Base-by-base conservation (phyloP, 169 alveolate species). In the Plasmodium knowlesi region DNA sequence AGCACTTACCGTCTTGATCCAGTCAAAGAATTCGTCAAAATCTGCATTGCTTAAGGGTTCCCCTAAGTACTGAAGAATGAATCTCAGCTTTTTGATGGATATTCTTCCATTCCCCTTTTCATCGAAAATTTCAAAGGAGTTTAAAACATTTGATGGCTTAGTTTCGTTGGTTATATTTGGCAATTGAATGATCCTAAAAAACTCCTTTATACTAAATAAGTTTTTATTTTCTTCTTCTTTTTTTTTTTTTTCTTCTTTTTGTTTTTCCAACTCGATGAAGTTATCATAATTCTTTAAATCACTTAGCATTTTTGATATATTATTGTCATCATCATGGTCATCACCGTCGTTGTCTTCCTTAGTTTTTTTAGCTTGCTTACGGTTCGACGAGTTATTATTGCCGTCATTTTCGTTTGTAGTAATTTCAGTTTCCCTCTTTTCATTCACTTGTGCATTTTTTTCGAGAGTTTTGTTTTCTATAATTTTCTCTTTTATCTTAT, bases 101-200 rank as follows among this genome's bases (percentile, higher is more conserved):
- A 89, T 89, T 79, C 53, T 89, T 67, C 94, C 94, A 89, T 89
- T 70, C 22, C 94, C 94, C 54, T 89, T 78, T 80, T 89, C 90
- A 46, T 89, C 94, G 72, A 89, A 89, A 16, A 80, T 37, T 89
- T 89, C 94, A 89, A 89, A 89, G 25, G 94, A 53, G 82, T 78
- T 70, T 81, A 89, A 89, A 57, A 89, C 90, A 50, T 67, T 61
- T 25, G 90, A 19, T 57, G 94, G 94, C 82, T 89, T 89, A 61
- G 73, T 79, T 80, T 89, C 90, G 8, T 80, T 89, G 57, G 90
- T 89, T 67, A 89, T 73, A 89, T 89, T 71, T 80, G 89, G 94
- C 50, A 78, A 61, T 61, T 89, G 94, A 34, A 89, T 89, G 74
- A 89, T 89, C 82, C 94, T 22, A 32, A 89, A 89, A 67, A 32